phyloP scores from a whole-genome alignment of 2,329 filamentous ascomycete species.

The Thielaviopsis populi region DNA sequence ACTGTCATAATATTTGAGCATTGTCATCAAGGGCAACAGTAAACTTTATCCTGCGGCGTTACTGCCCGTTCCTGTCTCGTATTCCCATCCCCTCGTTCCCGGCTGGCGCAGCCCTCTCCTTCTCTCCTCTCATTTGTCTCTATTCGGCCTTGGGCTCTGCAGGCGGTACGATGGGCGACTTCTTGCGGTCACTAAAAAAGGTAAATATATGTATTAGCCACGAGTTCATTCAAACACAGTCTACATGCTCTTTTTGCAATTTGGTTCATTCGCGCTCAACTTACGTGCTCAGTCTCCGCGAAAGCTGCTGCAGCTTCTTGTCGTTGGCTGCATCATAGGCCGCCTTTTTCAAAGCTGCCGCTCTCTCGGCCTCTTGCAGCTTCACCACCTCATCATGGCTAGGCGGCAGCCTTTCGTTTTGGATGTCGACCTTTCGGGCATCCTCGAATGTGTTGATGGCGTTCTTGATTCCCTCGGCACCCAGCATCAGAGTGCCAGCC shows the following conservation, averaged over 20 bases:
- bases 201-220: background rate
- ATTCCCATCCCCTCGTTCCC: background rate
- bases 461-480: slow-evolving; percentile 96
- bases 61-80: too few species aligned
- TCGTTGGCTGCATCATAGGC: slow-evolving; percentile 85
- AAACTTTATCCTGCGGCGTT: background rate
- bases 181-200: slow-evolving; percentile 14
- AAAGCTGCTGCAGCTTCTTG: slow-evolving; percentile 69
- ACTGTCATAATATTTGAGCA: background rate
- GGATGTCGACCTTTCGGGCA: slow-evolving; percentile 86
- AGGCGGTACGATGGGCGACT: slow-evolving; percentile 3
- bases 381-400: slow-evolving; percentile 81
- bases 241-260: too few species aligned
- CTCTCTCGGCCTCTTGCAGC: slow-evolving; percentile 66
- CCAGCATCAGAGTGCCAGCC: slow-evolving; percentile 91
- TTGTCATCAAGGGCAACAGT: background rate
- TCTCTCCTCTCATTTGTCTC: background rate
- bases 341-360: slow-evolving; percentile 73
- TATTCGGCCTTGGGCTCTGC: slow-evolving; percentile 7
- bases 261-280: slow-evolving; percentile 26
- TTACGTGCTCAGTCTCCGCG: slow-evolving; percentile 92
- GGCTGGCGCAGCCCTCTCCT: background rate
- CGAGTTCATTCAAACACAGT: background rate
- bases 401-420: slow-evolving; percentile 89
- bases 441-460: slow-evolving; percentile 96